phyloP scores from a whole-genome alignment of 2,329 filamentous ascomycete species.

The Macroventuria anomochaeta region DNA sequence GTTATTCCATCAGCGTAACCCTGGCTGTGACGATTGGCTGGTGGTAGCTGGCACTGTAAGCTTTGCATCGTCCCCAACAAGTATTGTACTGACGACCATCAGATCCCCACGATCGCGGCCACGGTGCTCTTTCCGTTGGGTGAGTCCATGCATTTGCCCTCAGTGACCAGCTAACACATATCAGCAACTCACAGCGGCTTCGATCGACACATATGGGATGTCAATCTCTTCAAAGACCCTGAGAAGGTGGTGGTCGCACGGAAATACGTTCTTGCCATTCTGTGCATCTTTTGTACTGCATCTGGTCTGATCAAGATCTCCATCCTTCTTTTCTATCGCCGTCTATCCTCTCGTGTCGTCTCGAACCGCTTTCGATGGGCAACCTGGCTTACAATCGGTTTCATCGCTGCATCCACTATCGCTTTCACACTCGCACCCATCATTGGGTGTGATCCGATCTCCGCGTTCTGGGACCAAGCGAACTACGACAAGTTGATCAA shows the following conservation, averaged over 20 bases:
- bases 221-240: constrained; percentile 18
- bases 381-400: constrained; percentile 36
- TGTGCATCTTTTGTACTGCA: constrained; percentile 35
- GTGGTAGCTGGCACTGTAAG: constrained; percentile 36
- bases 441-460: constrained; percentile 39
- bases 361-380: constrained; percentile 34
- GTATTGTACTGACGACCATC: neutral
- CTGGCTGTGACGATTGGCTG: constrained; percentile 42
- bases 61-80: neutral
- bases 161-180: constrained; percentile 16
- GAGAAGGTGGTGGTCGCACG: constrained; percentile 25
- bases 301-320: constrained; percentile 44
- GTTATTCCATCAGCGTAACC: constrained; percentile 31
- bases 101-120: constrained; percentile 29
- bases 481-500: constrained; percentile 23
- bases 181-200: constrained; percentile 28
- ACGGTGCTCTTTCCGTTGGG: constrained; percentile 33
- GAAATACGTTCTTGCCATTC: constrained; percentile 37
- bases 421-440: constrained; percentile 38
- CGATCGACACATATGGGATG: constrained; percentile 40
- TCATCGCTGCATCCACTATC: constrained; percentile 35
- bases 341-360: constrained; percentile 35
- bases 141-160: constrained; percentile 3
- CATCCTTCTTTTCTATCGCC: constrained; percentile 43
- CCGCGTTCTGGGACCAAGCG: constrained; percentile 41